phyloP scores from a whole-genome alignment of 2,329 filamentous ascomycete species.

The Stachybotrys elegans region DNA sequence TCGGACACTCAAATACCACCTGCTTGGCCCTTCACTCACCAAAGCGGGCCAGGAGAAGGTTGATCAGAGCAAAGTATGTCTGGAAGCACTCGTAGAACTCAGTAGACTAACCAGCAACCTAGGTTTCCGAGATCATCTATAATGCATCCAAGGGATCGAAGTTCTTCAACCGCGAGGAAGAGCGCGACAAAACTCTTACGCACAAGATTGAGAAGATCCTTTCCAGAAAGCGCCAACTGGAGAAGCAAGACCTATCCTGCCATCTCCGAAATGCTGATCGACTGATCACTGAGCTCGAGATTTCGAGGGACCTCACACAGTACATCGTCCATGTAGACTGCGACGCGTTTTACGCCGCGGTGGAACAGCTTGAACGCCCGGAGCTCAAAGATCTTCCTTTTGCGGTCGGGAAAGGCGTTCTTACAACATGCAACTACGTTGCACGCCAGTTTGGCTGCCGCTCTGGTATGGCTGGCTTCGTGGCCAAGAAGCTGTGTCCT shows the following conservation, averaged over 20 bases:
- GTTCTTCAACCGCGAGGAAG: slow-evolving; percentile 89
- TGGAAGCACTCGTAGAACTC: background rate
- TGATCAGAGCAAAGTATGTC: slow-evolving; percentile 74
- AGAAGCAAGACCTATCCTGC: slow-evolving; percentile 66
- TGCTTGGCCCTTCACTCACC: slow-evolving; percentile 84
- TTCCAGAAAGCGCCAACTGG: slow-evolving; percentile 67
- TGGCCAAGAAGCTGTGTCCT: slow-evolving; percentile 90
- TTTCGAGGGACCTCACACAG: slow-evolving; percentile 75
- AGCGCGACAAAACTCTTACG: slow-evolving; percentile 74
- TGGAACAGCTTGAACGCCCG: slow-evolving; percentile 78
- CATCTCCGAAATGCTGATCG: slow-evolving; percentile 76
- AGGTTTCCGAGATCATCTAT: slow-evolving; percentile 95
- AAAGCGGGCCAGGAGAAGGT: slow-evolving; percentile 92
- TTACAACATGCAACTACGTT: slow-evolving; percentile 76
- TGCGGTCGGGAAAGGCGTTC: slow-evolving; percentile 70
- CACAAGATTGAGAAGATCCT: slow-evolving; percentile 80
- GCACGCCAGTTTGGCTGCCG: slow-evolving; percentile 86
- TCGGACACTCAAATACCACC: slow-evolving; percentile 75
- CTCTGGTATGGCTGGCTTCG: slow-evolving; percentile 93
- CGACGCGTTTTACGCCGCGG: slow-evolving; percentile 95
- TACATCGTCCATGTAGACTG: slow-evolving; percentile 89
- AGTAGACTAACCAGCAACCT: slow-evolving; percentile 1
- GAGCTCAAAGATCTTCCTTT: slow-evolving; percentile 85
- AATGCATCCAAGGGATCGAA: slow-evolving; percentile 95
- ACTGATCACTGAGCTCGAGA: slow-evolving; percentile 73